These are phyloP conservation scores for Caulochytrium protostelioides DNA, from an alignment of 371 early-diverging fungal genomes.

Conservation along the genomic window DNA sequence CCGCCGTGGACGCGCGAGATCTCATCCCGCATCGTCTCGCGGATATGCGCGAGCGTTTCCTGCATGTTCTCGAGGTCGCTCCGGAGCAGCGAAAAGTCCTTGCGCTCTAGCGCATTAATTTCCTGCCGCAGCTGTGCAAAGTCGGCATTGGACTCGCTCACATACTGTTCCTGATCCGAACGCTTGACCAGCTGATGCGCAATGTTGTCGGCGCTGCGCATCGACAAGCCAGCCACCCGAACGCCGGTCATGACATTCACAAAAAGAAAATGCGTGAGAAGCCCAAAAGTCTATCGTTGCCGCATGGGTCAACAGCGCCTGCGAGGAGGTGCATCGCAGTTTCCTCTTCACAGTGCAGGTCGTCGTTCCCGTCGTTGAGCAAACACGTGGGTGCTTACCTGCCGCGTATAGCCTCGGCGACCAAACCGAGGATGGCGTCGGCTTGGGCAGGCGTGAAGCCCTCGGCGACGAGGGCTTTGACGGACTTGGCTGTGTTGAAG, in stretches of 20 bases:
- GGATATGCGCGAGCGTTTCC: conserved; percentile 51
- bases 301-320: background rate
- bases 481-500: conserved; percentile 46
- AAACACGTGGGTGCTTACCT: conserved; percentile 24
- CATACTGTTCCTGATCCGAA: conserved; percentile 32
- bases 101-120: conserved; percentile 60
- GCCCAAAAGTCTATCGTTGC: background rate
- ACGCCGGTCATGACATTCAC: background rate
- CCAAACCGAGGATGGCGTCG: conserved; percentile 41
- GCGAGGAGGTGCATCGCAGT: conserved; percentile 1
- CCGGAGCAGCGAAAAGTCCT: conserved; percentile 60
- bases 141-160: conserved; percentile 63
- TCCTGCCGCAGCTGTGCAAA: conserved; percentile 68
- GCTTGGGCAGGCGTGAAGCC: conserved; percentile 52
- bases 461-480: conserved; percentile 36
- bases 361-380: background rate
- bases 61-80: conserved; percentile 54
- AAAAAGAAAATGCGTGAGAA: background rate
- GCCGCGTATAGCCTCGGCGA: conserved; percentile 46
- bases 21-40: conserved; percentile 56
- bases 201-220: background rate
- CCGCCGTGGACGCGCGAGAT: conserved; percentile 63
- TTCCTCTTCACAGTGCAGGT: conserved; percentile 3
- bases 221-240: background rate
- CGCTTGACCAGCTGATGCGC: background rate